A percentile compares a stretch with the other conserved stretches of the same genome.
These are phyloP conservation scores for Hordeum marinum DNA, from an alignment of 176 grass and related monocot genomes.

Conservation along the genomic window DNA sequence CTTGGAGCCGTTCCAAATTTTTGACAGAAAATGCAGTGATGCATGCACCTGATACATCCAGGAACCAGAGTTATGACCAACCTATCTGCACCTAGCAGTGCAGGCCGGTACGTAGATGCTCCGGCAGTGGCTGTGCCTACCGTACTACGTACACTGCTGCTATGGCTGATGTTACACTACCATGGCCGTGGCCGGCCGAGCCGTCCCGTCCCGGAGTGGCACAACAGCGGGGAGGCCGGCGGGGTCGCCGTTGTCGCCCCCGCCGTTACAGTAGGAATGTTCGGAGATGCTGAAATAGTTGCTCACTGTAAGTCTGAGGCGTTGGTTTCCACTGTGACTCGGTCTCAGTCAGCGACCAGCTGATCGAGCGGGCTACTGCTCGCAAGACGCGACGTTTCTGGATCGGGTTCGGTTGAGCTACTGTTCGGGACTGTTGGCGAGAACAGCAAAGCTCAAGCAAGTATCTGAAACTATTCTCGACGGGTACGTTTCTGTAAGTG, in stretches of 20 bases:
- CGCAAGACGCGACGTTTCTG: too few relatives aligned
- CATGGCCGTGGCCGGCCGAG: constrained; percentile 6
- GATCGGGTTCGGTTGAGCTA: neutral
- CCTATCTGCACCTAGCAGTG: too few relatives aligned
- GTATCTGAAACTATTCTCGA: neutral
- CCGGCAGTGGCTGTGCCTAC: too few relatives aligned
- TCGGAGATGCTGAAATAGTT: neutral
- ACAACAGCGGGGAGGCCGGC: neutral
- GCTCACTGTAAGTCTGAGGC: neutral
- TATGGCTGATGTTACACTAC: neutral
- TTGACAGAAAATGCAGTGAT: too few relatives aligned
- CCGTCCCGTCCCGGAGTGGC: constrained; percentile 4
- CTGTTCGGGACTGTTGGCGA: neutral
- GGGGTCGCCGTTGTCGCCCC: neutral
- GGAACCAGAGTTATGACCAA: too few relatives aligned
- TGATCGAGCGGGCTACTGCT: neutral
- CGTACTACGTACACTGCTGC: too few relatives aligned
- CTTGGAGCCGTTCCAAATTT: too few relatives aligned
- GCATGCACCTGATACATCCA: too few relatives aligned
- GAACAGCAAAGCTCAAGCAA: neutral
- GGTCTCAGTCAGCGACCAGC: neutral
- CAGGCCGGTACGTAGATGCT: too few relatives aligned
- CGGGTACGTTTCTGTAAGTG: neutral
- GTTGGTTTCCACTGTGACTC: neutral
- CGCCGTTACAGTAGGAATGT: neutral